Base-by-base conservation (phyloP, 2,329 filamentous ascomycete species). In the Exophiala sp. region DNA sequence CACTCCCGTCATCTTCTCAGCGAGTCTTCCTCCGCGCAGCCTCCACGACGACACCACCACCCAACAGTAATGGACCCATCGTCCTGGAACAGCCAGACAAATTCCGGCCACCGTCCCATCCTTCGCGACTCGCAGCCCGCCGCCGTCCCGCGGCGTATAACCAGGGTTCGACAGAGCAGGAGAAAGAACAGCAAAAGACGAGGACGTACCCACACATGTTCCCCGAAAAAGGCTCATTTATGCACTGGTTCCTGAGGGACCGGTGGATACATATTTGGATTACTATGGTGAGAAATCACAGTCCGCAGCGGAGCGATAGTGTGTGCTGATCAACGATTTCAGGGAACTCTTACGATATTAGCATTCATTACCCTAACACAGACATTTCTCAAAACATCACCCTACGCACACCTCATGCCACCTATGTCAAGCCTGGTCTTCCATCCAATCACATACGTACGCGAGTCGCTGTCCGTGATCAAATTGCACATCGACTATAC, bases 81-180 rank as follows among this genome's bases (percentile, higher is more conserved):
- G 81, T 90, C 4, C 85, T 99, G 61, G 89, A 89, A 65, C 90
- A 96, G 72, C 92, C 92, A 20, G 81, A 88, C 65, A 88, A 86
- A 69, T 97, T 96, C 78, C 89, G 89, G 44, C 92, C 94, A 2
- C 94, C 94, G 0, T 97, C 92, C 0, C 94, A 97, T 70, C 86
- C 88, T 10, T 77, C 87, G 18, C 79, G 87, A 5, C 79, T 90
- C 32, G 77, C 80, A 4, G 78, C 81, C 50, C 78, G 79, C 61
- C 69, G 75, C 5, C 84, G 86, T 29, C 72, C 75, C 1, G 73
- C 82, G 18, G 73, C 91, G 57, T 64, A 62, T 43, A 64, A 64
- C 43, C 62, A 64, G 49, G 52, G 47, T 33, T 39, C 61, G 36
- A 84, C 82, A 12, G 75, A 79, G 16, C 79, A 85, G 47, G 87